These are phyloP conservation scores for Calcarisporium arbuscula DNA, from an alignment of 2,329 filamentous ascomycete genomes.

Conservation along the genomic window DNA sequence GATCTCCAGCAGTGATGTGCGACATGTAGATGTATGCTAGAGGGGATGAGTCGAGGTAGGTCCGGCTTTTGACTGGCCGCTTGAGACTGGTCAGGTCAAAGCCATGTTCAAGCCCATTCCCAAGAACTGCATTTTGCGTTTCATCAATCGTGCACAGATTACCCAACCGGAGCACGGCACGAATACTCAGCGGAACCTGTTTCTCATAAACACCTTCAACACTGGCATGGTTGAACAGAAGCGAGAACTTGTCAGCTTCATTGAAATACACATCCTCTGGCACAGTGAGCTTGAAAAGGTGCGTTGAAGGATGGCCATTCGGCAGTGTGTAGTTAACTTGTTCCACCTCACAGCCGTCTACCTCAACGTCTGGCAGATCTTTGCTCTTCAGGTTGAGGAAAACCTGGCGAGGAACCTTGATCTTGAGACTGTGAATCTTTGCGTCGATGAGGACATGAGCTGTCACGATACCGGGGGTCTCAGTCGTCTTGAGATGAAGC, in stretches of 20 bases:
- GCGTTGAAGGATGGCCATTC: slow-evolving; percentile 88
- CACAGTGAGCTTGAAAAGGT: slow-evolving; percentile 91
- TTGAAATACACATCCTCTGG: slow-evolving; percentile 81
- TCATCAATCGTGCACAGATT: slow-evolving; percentile 93
- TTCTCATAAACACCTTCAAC: slow-evolving; percentile 97
- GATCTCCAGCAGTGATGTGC: slow-evolving; percentile 83
- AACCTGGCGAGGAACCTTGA: slow-evolving; percentile 82
- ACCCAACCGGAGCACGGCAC: slow-evolving; percentile 83
- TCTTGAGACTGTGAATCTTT: slow-evolving; percentile 81
- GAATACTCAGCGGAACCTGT: slow-evolving; percentile 77
- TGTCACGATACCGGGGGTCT: slow-evolving; percentile 76
- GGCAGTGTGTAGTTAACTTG: slow-evolving; percentile 91
- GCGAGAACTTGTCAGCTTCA: slow-evolving; percentile 74
- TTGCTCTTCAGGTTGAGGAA: slow-evolving; percentile 88
- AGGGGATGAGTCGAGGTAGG: slow-evolving; percentile 69
- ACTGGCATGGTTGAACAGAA: slow-evolving; percentile 84
- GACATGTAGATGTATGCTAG: slow-evolving; percentile 88
- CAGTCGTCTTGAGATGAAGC: slow-evolving; percentile 75
- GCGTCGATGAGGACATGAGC: slow-evolving; percentile 90
- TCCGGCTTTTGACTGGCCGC: slow-evolving; percentile 53
- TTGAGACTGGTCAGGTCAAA: slow-evolving; percentile 79
- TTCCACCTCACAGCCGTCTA: slow-evolving; percentile 80
- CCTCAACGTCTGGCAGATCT: slow-evolving; percentile 80
- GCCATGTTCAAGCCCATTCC: slow-evolving; percentile 85
- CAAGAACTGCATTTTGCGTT: slow-evolving; percentile 80